phyloP scores from a whole-genome alignment of 495 filamentous ascomycete species.

The Jackrogersella multiformis region DNA sequence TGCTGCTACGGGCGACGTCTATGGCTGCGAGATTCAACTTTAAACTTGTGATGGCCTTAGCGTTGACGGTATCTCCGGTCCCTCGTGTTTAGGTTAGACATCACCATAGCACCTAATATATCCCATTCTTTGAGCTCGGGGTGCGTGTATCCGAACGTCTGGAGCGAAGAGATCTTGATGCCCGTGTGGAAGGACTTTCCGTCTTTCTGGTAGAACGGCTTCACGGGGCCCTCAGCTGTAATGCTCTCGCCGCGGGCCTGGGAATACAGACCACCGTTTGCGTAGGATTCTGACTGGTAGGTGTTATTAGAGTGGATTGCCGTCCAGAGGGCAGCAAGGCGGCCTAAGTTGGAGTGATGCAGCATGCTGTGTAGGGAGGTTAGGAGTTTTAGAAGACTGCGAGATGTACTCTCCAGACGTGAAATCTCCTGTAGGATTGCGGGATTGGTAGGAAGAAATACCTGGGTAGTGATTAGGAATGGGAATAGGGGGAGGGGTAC shows the following conservation, averaged over 20 bases:
- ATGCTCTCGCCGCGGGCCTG: conserved; percentile 43
- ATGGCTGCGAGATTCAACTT: conserved; percentile 26
- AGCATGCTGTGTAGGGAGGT: conserved; percentile 44
- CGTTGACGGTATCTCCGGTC: conserved; percentile 10
- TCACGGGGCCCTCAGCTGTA: conserved; percentile 53
- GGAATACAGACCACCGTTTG: conserved; percentile 45
- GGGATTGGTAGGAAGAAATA: not conserved
- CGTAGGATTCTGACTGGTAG: conserved; percentile 39
- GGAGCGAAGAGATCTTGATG: conserved; percentile 42
- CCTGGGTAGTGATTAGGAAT: not conserved
- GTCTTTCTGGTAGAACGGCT: conserved; percentile 54
- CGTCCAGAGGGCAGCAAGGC: conserved; percentile 57
- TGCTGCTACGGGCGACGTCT: conserved; percentile 13
- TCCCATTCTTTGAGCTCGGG: conserved; percentile 49
- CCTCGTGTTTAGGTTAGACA: conserved; percentile 9
- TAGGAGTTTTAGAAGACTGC: not conserved
- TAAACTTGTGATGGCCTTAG: conserved; percentile 20
- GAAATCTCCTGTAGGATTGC: not conserved
- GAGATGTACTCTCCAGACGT: not conserved
- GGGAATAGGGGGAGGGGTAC: conserved; percentile 11
- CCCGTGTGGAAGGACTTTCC: conserved; percentile 51
- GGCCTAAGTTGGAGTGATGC: conserved; percentile 59
- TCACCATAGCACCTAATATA: no score
- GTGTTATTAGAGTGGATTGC: conserved; percentile 45
- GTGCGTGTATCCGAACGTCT: conserved; percentile 58